phyloP scores from a whole-genome alignment of 2,329 filamentous ascomycete species.

The Dactylella cylindrospora region DNA sequence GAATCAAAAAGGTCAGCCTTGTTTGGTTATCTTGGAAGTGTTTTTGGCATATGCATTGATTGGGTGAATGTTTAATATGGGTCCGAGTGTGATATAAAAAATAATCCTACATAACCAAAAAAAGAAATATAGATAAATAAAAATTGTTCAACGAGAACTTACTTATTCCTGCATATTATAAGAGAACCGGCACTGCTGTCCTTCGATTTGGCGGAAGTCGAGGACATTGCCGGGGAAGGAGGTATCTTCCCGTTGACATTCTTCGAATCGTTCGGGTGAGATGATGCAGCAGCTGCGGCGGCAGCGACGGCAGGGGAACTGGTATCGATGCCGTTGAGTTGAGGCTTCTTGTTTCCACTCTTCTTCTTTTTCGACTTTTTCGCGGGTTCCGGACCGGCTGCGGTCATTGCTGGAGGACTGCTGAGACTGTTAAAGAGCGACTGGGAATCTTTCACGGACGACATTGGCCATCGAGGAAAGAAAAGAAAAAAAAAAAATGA shows the following conservation, averaged over 20 bases:
- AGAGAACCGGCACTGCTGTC: constrained; percentile 37
- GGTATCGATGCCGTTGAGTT: constrained; percentile 43
- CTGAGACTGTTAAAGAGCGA: constrained; percentile 13
- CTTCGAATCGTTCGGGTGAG: too few relatives aligned
- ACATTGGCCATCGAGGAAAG: too few relatives aligned
- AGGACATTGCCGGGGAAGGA: constrained; percentile 40
- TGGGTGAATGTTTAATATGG: too few relatives aligned
- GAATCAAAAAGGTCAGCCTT: not conserved
- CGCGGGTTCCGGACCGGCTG: constrained; percentile 14
- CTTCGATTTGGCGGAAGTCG: constrained; percentile 38
- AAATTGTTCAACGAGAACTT: not conserved
- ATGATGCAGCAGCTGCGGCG: constrained; percentile 12
- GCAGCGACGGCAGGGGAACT: constrained; percentile 5
- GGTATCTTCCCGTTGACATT: constrained; percentile 40
- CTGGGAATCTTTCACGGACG: constrained; percentile 4
- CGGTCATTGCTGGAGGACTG: constrained; percentile 15
- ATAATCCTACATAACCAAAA: too few relatives aligned
- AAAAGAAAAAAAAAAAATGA: too few relatives aligned
- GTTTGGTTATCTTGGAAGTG: too few relatives aligned
- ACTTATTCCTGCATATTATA: constrained; percentile 43
- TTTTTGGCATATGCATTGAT: too few relatives aligned
- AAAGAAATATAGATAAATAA: not conserved
- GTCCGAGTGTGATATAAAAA: too few relatives aligned
- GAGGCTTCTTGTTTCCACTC: constrained; percentile 27
- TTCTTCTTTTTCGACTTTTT: constrained; percentile 26